A percentile compares a stretch with the other conserved stretches of the same genome.
Evolutionary conservation across 345 rosid genomes (phyloP).

Genomic region (Acer campestre): DNA sequence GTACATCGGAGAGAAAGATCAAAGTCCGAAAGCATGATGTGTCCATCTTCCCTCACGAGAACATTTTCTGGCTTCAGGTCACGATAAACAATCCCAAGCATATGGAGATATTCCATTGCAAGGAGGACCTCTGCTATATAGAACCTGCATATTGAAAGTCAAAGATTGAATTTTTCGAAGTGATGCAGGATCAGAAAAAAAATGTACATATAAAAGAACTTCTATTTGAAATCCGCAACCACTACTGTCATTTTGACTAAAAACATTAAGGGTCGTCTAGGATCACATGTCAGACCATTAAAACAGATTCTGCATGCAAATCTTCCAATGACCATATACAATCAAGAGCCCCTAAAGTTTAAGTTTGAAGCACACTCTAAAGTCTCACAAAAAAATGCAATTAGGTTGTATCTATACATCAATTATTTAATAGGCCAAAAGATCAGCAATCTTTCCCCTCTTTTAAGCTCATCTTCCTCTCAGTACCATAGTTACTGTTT

Average conservation of each 20-base stretch:
- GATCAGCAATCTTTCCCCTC: not conserved
- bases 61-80: conserved; percentile 90
- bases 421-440: not conserved
- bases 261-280: too few species aligned
- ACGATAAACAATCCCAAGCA: conserved; percentile 85
- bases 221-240: not conserved
- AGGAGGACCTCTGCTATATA: conserved; percentile 84
- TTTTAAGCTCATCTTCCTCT: not conserved
- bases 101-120: conserved; percentile 83
- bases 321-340: too few species aligned
- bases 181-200: not conserved
- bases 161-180: not conserved
- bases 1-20: conserved; percentile 80
- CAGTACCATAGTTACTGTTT: too few species aligned
- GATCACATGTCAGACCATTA: not conserved
- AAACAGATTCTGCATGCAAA: not conserved
- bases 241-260: not conserved
- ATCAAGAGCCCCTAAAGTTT: too few species aligned
- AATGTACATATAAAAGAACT: not conserved
- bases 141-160: conserved; percentile 50
- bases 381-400: too few species aligned
- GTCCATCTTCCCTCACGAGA: conserved; percentile 89
- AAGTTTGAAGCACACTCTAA: too few species aligned
- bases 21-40: conserved; percentile 88
- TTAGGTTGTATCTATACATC: not conserved